These are phyloP conservation scores for Kluyveromyces sp. DNA, from an alignment of 1,139 yeast species.

Conservation along the genomic window DNA sequence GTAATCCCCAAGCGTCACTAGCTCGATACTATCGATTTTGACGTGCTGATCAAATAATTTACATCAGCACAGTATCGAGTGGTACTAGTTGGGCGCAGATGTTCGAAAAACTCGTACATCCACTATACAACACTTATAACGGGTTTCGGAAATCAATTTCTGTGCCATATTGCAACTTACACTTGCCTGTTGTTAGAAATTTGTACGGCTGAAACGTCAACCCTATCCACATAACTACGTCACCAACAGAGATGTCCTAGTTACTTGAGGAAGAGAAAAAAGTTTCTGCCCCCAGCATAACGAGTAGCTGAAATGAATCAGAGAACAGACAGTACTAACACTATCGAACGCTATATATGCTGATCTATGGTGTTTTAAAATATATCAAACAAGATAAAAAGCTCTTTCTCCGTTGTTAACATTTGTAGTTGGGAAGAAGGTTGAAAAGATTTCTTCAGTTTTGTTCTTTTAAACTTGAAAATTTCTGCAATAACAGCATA, in stretches of 20 bases:
- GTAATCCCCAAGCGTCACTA: slow-evolving; percentile 1
- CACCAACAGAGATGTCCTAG: background rate
- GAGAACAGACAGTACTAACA: no score
- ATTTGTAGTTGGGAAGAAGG: no score
- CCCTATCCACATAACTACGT: background rate
- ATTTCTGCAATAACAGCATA: background rate
- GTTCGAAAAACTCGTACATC: slow-evolving; percentile 5
- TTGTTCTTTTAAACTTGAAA: no score
- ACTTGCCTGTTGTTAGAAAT: no score
- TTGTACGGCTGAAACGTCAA: no score
- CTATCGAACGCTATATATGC: background rate
- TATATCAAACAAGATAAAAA: background rate
- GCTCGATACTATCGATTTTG: slow-evolving; percentile 1
- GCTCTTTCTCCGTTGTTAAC: background rate
- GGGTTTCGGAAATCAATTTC: background rate
- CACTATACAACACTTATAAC: background rate
- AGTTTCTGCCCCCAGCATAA: background rate
- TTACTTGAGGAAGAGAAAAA: background rate
- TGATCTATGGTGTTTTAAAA: slow-evolving; percentile 1
- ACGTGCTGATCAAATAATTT: background rate
- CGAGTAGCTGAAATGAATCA: no score
- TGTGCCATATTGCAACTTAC: background rate
- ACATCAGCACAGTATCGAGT: slow-evolving; percentile 1
- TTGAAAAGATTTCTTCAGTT: no score
- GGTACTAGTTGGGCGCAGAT: slow-evolving; percentile 5